phyloP scores from a whole-genome alignment of 176 grass and related monocot genomes.

The Areca catechu region DNA sequence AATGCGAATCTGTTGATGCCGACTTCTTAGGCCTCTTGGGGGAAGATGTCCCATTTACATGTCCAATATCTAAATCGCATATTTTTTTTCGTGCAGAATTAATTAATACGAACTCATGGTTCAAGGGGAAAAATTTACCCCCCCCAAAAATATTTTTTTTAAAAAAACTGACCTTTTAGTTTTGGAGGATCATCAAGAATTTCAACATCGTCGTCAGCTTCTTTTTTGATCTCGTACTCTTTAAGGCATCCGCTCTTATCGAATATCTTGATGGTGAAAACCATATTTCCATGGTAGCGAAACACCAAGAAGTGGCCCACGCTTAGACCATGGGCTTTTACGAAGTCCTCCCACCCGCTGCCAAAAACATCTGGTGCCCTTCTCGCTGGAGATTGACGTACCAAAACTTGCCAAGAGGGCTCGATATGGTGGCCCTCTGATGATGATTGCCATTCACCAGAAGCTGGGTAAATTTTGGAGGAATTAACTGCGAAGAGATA shows the following conservation, averaged over 20 bases:
- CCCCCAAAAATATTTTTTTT: background rate
- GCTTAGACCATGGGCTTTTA: slow-evolving; percentile 2
- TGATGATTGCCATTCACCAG: background rate
- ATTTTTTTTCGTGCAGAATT: too few relatives aligned
- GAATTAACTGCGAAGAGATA: slow-evolving; percentile 14
- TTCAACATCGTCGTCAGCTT: too few relatives aligned
- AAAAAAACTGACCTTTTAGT: too few relatives aligned
- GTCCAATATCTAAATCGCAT: slow-evolving; percentile 11
- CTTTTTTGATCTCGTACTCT: background rate
- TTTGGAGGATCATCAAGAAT: too few relatives aligned
- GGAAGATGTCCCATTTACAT: slow-evolving; percentile 3
- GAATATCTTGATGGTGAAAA: slow-evolving; percentile 27
- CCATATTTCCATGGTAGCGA: slow-evolving; percentile 22
- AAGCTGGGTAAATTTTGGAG: slow-evolving; percentile 18
- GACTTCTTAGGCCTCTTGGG: slow-evolving; percentile 15
- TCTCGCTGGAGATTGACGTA: slow-evolving; percentile 16
- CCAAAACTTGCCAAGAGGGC: slow-evolving; percentile 32
- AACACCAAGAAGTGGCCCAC: slow-evolving; percentile 31
- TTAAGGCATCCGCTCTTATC: slow-evolving; percentile 25
- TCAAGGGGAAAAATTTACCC: background rate
- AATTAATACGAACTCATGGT: slow-evolving; percentile 1
- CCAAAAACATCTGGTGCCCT: slow-evolving; percentile 18
- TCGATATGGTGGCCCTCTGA: slow-evolving; percentile 12
- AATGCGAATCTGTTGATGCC: background rate
- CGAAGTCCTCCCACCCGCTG: slow-evolving; percentile 13